Base-by-base conservation (phyloP, 2,329 filamentous ascomycete genomes). In the Hymenotorrendiella dingleyae region DNA sequence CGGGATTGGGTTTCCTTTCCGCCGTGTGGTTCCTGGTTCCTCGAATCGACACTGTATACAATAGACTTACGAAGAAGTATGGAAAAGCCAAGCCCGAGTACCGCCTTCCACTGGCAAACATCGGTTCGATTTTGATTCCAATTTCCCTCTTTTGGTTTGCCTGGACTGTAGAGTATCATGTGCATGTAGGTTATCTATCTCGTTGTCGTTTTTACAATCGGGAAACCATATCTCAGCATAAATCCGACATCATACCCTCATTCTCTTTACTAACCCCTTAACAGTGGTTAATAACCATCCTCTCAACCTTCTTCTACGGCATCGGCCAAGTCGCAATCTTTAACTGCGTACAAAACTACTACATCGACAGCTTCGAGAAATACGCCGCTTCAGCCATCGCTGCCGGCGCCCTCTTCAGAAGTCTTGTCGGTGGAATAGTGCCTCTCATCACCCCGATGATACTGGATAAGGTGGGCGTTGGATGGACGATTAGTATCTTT, bases 91-190 rank as follows among this genome's bases (percentile, higher is more conserved):
- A 59, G 40, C 55, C 55, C 2, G 56, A 59, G 17, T 58, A 48
- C 30, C 43, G 56, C 9, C 53, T 81, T 0, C 68, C 70, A 0
- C 67, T 72, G 0, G 65, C 63, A 22, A 71, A 72, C 46, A 54
- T 58, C 28, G 58, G 52, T 1, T 44, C 67, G 1, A 63, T 65
- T 3, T 54, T 64, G 2, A 60, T 73, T 3, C 68, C 72, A 0
- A 55, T 73, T 9, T 65, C 64, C 0, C 62, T 74, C 1, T 74
- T 73, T 50, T 73, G 70, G 71, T 62, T 74, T 16, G 72, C 67
- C 5, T 74, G 71, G 71, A 68, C 67, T 3, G 64, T 64, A 4
- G 63, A 67, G 24, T 46, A 62, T 0, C 49, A 43, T 17, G 64
- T 71, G 23, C 67, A 67, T 17, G 48, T 29, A 29, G 16, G 27